phyloP scores from a whole-genome alignment of 2,329 filamentous ascomycete species.

The Lachnellula willkommii region DNA sequence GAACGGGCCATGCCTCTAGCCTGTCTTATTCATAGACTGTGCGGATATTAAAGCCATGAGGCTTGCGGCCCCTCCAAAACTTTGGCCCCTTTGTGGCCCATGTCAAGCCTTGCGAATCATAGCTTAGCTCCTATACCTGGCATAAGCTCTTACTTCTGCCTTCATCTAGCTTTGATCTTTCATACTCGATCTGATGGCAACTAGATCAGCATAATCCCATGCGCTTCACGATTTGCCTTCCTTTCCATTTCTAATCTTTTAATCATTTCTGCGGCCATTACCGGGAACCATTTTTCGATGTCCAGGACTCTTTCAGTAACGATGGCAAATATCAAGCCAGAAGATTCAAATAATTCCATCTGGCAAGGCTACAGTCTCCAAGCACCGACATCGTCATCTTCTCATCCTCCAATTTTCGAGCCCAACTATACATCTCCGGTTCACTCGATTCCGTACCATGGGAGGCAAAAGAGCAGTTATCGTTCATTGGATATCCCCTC shows the following conservation, averaged over 20 bases:
- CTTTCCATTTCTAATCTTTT: constrained; percentile 15
- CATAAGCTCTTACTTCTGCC: constrained; percentile 27
- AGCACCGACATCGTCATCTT: constrained; percentile 17
- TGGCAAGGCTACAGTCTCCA: constrained; percentile 31
- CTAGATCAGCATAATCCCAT: constrained; percentile 21
- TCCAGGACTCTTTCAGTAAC: constrained; percentile 30
- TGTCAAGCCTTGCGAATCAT: constrained; percentile 25
- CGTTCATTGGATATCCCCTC: constrained; percentile 30
- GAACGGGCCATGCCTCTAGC: constrained; percentile 7
- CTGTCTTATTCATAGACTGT: constrained; percentile 12
- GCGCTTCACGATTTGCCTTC: constrained; percentile 14
- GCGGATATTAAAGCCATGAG: constrained; percentile 26
- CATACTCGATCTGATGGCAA: constrained; percentile 20
- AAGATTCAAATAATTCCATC: constrained; percentile 28
- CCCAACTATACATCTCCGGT: constrained; percentile 22
- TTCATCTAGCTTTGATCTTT: constrained; percentile 25
- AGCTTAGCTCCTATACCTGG: constrained; percentile 25
- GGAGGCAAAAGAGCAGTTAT: constrained; percentile 25
- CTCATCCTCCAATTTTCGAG: constrained; percentile 25
- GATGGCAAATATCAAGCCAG: constrained; percentile 32
- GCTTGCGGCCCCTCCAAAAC: constrained; percentile 19
- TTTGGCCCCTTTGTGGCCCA: constrained; percentile 24
- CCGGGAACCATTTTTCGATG: constrained; percentile 26
- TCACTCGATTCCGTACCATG: constrained; percentile 25
- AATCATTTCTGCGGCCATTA: constrained; percentile 9